phyloP scores from a whole-genome alignment of 2,329 filamentous ascomycete species.

The Lasiodiplodia sp. region DNA sequence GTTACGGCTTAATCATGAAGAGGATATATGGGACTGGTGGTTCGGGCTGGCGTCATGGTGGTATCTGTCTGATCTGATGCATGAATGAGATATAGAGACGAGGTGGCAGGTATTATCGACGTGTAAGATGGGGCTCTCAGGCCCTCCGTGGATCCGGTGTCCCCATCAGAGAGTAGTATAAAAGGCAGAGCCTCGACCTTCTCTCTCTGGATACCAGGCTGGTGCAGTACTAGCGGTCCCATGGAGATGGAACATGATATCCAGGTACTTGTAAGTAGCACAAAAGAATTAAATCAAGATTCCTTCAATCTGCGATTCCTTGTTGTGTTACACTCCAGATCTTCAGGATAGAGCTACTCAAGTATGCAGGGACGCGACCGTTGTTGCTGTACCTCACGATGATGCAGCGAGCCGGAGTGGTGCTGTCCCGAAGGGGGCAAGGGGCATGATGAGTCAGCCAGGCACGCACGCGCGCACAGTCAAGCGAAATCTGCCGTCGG shows the following conservation, averaged over 20 bases:
- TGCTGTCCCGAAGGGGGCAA: background rate
- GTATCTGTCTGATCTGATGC: conserved; percentile 9
- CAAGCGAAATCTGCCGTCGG: background rate
- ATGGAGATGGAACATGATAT: background rate
- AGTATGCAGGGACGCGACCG: conserved; percentile 5
- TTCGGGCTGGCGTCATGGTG: conserved; percentile 26
- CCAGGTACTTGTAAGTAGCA: conserved; percentile 5
- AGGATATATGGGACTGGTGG: conserved; percentile 19
- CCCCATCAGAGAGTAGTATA: background rate
- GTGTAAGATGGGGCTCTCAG: background rate
- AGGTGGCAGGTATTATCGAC: background rate
- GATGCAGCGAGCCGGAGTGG: background rate
- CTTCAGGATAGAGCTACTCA: background rate
- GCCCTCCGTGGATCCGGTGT: background rate
- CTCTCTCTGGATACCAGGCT: background rate
- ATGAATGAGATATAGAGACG: conserved; percentile 10
- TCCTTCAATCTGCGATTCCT: background rate
- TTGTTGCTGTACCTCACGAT: conserved; percentile 8
- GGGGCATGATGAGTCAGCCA: background rate
- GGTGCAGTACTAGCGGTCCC: background rate
- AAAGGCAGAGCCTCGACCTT: background rate
- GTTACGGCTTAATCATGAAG: conserved; percentile 7
- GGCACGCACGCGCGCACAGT: background rate
- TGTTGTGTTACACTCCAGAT: background rate
- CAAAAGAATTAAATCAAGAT: background rate